Percentiles rank a stretch among this genome's conserved stretches.
Conservation (phyloP, 2,329 filamentous ascomycete genomes). For the Diaporthe sp. region DNA sequence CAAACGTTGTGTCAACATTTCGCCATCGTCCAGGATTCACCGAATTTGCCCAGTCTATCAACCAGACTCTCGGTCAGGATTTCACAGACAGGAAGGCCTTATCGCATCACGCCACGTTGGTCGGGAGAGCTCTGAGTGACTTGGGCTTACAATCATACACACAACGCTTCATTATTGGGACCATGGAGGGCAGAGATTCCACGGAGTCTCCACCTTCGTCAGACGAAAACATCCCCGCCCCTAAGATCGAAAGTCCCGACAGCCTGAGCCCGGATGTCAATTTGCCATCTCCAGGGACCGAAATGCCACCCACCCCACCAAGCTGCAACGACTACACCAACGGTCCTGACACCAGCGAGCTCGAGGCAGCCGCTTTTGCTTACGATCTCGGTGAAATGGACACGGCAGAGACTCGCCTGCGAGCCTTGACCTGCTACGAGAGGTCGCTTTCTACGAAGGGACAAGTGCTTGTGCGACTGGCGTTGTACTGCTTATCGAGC, state of each 20-base stretch:
- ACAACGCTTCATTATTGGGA: neutral
- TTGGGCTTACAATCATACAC: slow-evolving; percentile 1
- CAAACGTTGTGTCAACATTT: slow-evolving; percentile 11
- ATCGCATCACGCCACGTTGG: neutral
- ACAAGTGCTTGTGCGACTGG: no score
- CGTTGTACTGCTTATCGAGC: slow-evolving; percentile 28
- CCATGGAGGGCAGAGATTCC: neutral
- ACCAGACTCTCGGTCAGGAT: neutral
- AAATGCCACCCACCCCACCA: neutral
- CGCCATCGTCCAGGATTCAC: neutral
- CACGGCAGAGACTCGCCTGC: neutral
- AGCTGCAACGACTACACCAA: neutral
- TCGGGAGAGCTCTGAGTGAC: neutral
- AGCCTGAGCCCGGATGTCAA: neutral
- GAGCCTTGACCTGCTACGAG: neutral
- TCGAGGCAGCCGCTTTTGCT: neutral
- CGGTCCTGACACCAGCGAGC: neutral
- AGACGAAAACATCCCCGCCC: no score
- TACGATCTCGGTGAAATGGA: slow-evolving; percentile 14
- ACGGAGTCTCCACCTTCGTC: neutral
- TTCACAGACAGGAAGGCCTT: neutral
- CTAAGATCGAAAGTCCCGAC: neutral
- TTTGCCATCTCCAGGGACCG: neutral
- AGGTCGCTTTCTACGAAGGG: no score
- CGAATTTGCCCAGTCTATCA: neutral